A percentile compares a stretch with the other conserved stretches of the same genome.
Conservation (phyloP, 2,329 filamentous ascomycete genomes). For the Septoria linicola region DNA sequence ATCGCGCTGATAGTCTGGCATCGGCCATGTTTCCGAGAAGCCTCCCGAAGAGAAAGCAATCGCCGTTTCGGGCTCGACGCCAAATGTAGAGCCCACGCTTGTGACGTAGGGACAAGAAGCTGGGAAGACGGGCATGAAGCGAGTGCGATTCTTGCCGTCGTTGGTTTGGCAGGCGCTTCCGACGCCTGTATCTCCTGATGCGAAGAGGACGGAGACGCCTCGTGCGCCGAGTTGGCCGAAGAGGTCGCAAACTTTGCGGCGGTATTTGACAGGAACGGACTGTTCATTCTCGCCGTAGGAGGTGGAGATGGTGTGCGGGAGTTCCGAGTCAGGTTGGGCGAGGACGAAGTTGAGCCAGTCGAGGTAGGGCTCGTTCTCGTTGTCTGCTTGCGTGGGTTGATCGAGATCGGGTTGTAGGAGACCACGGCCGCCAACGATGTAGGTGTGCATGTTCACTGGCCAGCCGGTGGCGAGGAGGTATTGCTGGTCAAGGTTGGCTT, state of each 20-base stretch:
- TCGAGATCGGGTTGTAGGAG: slow-evolving; percentile 51
- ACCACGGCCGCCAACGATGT: slow-evolving; percentile 54
- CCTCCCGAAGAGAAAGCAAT: slow-evolving; percentile 44
- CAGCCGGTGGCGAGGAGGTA: slow-evolving; percentile 58
- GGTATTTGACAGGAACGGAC: slow-evolving; percentile 59
- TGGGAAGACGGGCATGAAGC: slow-evolving; percentile 48
- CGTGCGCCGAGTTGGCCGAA: slow-evolving; percentile 64
- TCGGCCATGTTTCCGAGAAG: slow-evolving; percentile 47
- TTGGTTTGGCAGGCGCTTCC: slow-evolving; percentile 49
- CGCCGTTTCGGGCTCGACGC: slow-evolving; percentile 43
- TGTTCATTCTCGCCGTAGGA: slow-evolving; percentile 68
- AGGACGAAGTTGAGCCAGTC: slow-evolving; percentile 60
- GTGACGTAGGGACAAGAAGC: slow-evolving; percentile 51
- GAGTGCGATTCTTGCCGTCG: slow-evolving; percentile 45
- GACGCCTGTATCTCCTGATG: slow-evolving; percentile 62
- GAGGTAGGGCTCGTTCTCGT: slow-evolving; percentile 65
- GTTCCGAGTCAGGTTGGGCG: slow-evolving; percentile 50
- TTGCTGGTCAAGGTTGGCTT: slow-evolving; percentile 65
- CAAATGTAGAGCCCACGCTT: slow-evolving; percentile 44
- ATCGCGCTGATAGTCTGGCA: slow-evolving; percentile 45
- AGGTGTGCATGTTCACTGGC: slow-evolving; percentile 57
- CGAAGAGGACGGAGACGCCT: slow-evolving; percentile 61
- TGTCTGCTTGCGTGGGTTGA: slow-evolving; percentile 42
- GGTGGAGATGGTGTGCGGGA: slow-evolving; percentile 62
- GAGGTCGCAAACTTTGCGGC: slow-evolving; percentile 60